Evolutionary conservation across 1,139 yeast species (phyloP).

Genomic region (Lodderomyces parapsilosis): DNA sequence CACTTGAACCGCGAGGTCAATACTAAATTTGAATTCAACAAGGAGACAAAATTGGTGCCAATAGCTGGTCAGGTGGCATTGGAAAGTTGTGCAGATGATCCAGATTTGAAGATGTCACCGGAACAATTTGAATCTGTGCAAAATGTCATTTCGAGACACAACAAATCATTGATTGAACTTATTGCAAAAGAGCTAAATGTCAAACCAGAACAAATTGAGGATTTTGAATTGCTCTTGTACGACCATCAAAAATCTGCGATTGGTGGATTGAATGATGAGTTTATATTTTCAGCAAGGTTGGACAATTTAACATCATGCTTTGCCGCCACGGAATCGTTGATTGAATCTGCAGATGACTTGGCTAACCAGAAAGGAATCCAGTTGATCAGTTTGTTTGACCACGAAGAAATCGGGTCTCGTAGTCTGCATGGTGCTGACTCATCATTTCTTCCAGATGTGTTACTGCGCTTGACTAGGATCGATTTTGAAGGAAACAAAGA

Average conservation of each 20-base stretch:
- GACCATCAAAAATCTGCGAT: slow-evolving; percentile 81
- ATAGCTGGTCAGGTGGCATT: slow-evolving; percentile 68
- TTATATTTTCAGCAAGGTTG: slow-evolving; percentile 88
- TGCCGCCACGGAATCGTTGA: slow-evolving; percentile 71
- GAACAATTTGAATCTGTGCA: slow-evolving; percentile 67
- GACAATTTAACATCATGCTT: slow-evolving; percentile 89
- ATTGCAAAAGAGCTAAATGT: slow-evolving; percentile 66
- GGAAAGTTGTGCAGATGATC: slow-evolving; percentile 48
- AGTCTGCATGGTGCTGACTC: slow-evolving; percentile 98
- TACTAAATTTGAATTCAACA: slow-evolving; percentile 82
- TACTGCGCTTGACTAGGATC: slow-evolving; percentile 61
- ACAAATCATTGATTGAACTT: slow-evolving; percentile 62
- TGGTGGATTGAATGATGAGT: slow-evolving; percentile 90
- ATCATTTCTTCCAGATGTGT: slow-evolving; percentile 76
- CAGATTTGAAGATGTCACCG: slow-evolving; percentile 40
- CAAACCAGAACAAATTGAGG: slow-evolving; percentile 59
- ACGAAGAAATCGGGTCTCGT: slow-evolving; percentile 91
- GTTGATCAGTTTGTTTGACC: slow-evolving; percentile 81
- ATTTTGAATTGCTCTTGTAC: slow-evolving; percentile 83
- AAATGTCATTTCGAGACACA: slow-evolving; percentile 71
- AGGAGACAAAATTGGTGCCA: slow-evolving; percentile 83
- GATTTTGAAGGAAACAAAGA: slow-evolving; percentile 17
- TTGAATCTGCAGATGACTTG: slow-evolving; percentile 50
- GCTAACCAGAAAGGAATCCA: slow-evolving; percentile 56
- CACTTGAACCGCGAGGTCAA: slow-evolving; percentile 81